Evolutionary conservation across 2,329 filamentous ascomycete species (phyloP).

Genomic region (Cladobotryum protrusum): DNA sequence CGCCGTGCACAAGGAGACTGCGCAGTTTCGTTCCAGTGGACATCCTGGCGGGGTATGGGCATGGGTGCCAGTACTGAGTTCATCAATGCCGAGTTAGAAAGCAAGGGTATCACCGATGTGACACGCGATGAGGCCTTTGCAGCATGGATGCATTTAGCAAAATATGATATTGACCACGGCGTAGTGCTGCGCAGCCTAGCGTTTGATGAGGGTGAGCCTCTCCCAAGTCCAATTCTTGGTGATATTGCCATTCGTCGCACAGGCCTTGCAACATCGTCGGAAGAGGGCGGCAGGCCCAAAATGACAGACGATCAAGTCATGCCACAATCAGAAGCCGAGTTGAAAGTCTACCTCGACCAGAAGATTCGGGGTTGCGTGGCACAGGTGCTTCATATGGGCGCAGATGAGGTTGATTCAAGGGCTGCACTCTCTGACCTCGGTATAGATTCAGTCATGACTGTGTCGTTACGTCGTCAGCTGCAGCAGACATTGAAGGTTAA

Average conservation of each 20-base stretch:
- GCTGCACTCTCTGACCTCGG: slow-evolving; percentile 3
- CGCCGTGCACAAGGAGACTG: slow-evolving; percentile 8
- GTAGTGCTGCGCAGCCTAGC: slow-evolving; percentile 8
- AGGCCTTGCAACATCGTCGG: neutral
- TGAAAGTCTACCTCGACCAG: slow-evolving; percentile 1
- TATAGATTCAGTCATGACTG: slow-evolving; percentile 9
- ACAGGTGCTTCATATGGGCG: neutral
- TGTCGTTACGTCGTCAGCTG: slow-evolving; percentile 1
- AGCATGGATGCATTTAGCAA: slow-evolving; percentile 9
- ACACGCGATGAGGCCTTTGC: slow-evolving; percentile 9
- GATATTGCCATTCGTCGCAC: slow-evolving; percentile 6
- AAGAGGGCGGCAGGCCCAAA: neutral
- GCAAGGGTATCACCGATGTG: slow-evolving; percentile 12
- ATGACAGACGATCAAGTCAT: neutral
- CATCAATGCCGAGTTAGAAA: slow-evolving; percentile 8
- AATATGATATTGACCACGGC: slow-evolving; percentile 5
- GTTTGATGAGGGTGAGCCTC: slow-evolving; percentile 6
- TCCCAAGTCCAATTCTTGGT: neutral
- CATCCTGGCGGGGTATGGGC: slow-evolving; percentile 6
- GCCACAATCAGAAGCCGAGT: neutral
- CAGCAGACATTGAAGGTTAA: slow-evolving; percentile 5
- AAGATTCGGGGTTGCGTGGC: neutral
- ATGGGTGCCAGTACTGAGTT: slow-evolving; percentile 10
- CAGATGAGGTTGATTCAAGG: slow-evolving; percentile 3
- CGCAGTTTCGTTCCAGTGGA: slow-evolving; percentile 8